Evolutionary conservation across 768 basidiomycete genomes (phyloP).

Genomic region (Mycena maculata): DNA sequence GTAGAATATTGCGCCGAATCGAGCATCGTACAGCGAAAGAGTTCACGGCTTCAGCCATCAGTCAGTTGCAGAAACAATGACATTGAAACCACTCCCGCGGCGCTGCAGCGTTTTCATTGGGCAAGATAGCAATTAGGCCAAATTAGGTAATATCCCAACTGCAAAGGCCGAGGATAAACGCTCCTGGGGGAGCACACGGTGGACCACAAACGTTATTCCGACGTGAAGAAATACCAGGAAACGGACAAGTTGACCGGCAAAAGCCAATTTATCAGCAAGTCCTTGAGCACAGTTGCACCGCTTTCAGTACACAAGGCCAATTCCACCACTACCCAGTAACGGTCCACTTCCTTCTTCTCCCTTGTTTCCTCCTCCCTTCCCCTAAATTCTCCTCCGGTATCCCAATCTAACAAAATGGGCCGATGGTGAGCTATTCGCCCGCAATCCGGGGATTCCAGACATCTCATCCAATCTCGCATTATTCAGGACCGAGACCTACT

Average conservation of each 20-base stretch:
- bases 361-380: neutral
- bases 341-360: neutral
- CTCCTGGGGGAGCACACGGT: neutral
- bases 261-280: too few relatives aligned
- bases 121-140: slow-evolving; percentile 10
- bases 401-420: slow-evolving; percentile 59
- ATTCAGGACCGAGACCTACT: slow-evolving; percentile 75
- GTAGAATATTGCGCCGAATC: too few relatives aligned
- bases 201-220: too few relatives aligned
- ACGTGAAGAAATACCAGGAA: too few relatives aligned
- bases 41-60: too few relatives aligned
- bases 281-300: too few relatives aligned
- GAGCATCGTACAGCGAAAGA: too few relatives aligned
- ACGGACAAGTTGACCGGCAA: too few relatives aligned
- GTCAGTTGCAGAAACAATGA: too few relatives aligned
- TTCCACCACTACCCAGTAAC: neutral
- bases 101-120: too few relatives aligned
- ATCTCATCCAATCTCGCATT: neutral
- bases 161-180: neutral
- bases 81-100: too few relatives aligned
- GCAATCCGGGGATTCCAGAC: neutral
- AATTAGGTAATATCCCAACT: slow-evolving; percentile 8
- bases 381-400: neutral
- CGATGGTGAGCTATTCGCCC: slow-evolving; percentile 65
- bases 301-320: neutral